Base-by-base conservation (phyloP, 192 early-diverging fungal genomes). In the Coemansia interrupta region DNA sequence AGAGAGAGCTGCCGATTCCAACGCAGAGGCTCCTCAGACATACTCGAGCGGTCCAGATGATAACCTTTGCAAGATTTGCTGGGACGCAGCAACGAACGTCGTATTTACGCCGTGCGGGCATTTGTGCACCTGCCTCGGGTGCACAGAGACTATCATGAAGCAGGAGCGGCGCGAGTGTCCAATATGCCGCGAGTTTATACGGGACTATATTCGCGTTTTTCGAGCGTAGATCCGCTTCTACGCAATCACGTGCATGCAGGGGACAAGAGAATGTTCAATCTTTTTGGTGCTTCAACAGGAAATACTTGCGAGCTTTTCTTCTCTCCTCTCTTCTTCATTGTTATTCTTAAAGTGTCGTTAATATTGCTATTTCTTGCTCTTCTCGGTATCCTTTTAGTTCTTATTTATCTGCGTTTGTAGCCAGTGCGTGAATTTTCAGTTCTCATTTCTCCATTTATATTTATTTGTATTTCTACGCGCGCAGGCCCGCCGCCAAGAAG, bases 61-160 rank as follows among this genome's bases (percentile, higher is more conserved):
- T 38, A 70, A 79, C n/a, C 47, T 88, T 28, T 93, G 91, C 78
- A 86, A 86, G 63, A 89, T 94, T 24, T 94, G 92, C 62, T 90
- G 84, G 72, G 90, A 92, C 66, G 83, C 82, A 12, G 74, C 80
- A 17, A 80, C 88, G 51, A 94, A 94, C 78, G 87, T 87, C 69
- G 89, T 92, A 5, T 87, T 92, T 66, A 70, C 92, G 43, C 86
- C 92, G 63, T 94, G 92, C 60, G 90, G 90, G 30, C 92, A 94
- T 68, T 85, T 92, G 86, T 84, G 84, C 26, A 87, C 90, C 24
- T 94, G 89, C 48, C 83, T 89, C 67, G 88, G 87, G 42, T 92
- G 87, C 59, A 85, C 84, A 22, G 82, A 82, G 68, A 63, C 70
- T 49, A 81, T 84, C 36, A 60, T 72, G 20, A 45, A 53, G 44